Base-by-base conservation (phyloP, 1,284 basidiomycete species). In the Cutaneotrichosporon sp. region DNA sequence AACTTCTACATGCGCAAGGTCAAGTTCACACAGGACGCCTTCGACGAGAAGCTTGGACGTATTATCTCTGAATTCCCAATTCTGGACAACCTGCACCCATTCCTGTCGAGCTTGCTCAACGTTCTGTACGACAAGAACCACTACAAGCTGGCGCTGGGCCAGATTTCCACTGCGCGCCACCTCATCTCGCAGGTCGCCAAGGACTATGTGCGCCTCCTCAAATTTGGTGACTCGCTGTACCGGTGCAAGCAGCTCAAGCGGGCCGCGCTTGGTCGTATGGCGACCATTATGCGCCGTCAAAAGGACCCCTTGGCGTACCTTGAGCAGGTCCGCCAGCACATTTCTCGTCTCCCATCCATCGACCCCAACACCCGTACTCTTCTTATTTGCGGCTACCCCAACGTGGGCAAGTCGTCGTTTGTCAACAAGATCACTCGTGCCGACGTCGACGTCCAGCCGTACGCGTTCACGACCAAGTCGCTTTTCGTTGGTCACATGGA, bases 121-220 rank as follows among this genome's bases (percentile, higher is more conserved):
- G 92, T 97, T 12, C 81, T 97, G 34, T 97, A 97, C 77, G 92
- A 97, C 81, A 97, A 96, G 78, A 96, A 96, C 70, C 92, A 97
- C 73, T 97, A 96, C 83, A 97, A 96, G 77, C 87, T 97, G 49
- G 92, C 92, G 4, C 80, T 97, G 21, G 92, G 93, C 60, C 92
- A 97, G 73, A 83, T 97, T 58, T 86, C 92, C 60, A 97, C 92
- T 1, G 88, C 88, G 2, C 82, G 87, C 46, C 92, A 97, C 80
- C 80, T 97, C 46, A 94, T 97, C 65, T 90, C 94, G 75, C 88
- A 93, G 52, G 88, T 97, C 56, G 88, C 87, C 47, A 96, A 96
- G 74, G 92, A 97, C 75, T 96, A 97, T 76, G 86, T 89, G 60
- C 87, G 92, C 50, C 79, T 97, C 48, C 83, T 97, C 67, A 96